A percentile compares a stretch with the other conserved stretches of the same genome.
These are phyloP conservation scores for Pseudohyphozyma bogoriensis DNA, from an alignment of 768 basidiomycete genomes.

Conservation along the genomic window DNA sequence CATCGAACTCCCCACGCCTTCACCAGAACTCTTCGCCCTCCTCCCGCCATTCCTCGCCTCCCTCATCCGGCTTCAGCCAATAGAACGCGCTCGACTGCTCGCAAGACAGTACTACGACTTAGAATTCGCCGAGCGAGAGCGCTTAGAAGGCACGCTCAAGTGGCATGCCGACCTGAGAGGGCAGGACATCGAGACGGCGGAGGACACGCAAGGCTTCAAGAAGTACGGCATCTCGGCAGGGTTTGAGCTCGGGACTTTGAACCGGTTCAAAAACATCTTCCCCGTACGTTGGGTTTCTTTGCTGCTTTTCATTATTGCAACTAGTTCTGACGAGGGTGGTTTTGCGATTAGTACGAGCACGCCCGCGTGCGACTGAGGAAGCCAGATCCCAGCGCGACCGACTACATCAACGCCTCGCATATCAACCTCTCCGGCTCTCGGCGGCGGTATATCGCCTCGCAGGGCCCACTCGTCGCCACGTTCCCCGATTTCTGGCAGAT, in stretches of 20 bases:
- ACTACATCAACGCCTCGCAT: conserved; percentile 92
- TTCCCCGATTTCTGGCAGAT: conserved; percentile 93
- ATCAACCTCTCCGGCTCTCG: conserved; percentile 76
- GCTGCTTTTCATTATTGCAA: neutral
- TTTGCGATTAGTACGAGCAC: conserved; percentile 49
- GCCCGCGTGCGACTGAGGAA: conserved; percentile 66
- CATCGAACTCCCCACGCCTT: conserved; percentile 21
- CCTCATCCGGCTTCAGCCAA: conserved; percentile 20
- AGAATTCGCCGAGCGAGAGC: conserved; percentile 78
- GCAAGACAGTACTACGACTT: conserved; percentile 90
- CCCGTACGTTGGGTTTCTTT: conserved; percentile 48
- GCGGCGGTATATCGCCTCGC: conserved; percentile 85
- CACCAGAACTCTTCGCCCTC: conserved; percentile 3
- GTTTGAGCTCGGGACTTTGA: conserved; percentile 87
- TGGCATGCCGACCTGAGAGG: conserved; percentile 51
- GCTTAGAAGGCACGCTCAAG: conserved; percentile 83
- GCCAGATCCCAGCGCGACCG: conserved; percentile 41
- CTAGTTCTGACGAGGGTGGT: neutral
- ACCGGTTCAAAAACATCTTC: conserved; percentile 96
- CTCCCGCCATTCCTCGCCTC: conserved; percentile 26
- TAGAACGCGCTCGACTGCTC: conserved; percentile 52
- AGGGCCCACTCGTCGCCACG: conserved; percentile 82
- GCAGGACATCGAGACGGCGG: neutral
- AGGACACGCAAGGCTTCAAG: conserved; percentile 35
- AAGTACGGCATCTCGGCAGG: conserved; percentile 93